Conservation (phyloP, 2,329 filamentous ascomycete genomes). For the Sarocladiaceae sp. region DNA sequence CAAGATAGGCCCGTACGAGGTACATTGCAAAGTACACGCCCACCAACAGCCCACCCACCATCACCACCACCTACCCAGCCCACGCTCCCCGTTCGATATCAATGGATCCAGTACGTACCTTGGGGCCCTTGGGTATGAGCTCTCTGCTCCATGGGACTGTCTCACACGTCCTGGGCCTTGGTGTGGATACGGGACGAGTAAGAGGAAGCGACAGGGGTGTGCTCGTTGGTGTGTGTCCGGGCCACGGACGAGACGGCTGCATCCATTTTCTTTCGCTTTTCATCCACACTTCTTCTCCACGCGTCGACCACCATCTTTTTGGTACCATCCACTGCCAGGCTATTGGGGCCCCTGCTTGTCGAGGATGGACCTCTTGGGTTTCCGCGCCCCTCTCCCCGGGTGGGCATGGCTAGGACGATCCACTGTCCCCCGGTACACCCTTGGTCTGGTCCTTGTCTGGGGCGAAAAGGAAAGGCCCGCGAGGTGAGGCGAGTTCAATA, state of each 20-base stretch:
- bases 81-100: slow-evolving; percentile 3
- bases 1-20: slow-evolving; percentile 1
- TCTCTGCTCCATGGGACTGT: slow-evolving; percentile 1
- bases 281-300: slow-evolving; percentile 8
- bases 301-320: background rate
- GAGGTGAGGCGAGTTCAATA: background rate
- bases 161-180: slow-evolving; percentile 6
- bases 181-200: background rate
- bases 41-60: slow-evolving; percentile 1
- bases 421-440: slow-evolving; percentile 2
- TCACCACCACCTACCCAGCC: slow-evolving; percentile 1
- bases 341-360: background rate
- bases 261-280: background rate
- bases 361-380: background rate
- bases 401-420: slow-evolving; percentile 4
- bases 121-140: slow-evolving; percentile 3
- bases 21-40: slow-evolving; percentile 4
- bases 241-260: slow-evolving; percentile 8
- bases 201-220: slow-evolving; percentile 2
- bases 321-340: background rate
- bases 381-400: background rate
- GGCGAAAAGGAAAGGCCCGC: slow-evolving; percentile 12
- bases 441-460: slow-evolving; percentile 11
- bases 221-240: too few relatives aligned
- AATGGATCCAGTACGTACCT: too few relatives aligned